phyloP scores from a whole-genome alignment of 768 basidiomycete genomes.

The Multifurca ochricompacta region DNA sequence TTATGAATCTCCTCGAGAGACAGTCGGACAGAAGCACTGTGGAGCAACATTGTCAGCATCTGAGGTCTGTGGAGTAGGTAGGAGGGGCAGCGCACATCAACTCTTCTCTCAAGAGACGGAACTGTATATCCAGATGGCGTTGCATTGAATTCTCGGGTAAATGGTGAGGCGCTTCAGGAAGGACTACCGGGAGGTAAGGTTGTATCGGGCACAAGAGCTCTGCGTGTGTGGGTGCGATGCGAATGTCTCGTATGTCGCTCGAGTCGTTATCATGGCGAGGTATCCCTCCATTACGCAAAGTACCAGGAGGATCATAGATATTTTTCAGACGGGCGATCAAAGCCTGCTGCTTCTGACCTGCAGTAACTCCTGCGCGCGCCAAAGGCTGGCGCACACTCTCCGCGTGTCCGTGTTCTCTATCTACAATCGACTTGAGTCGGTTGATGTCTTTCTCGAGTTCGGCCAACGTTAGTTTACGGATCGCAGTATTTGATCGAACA shows the following conservation, averaged over 20 bases:
- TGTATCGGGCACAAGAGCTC: conserved; percentile 45
- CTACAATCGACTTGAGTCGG: conserved; percentile 37
- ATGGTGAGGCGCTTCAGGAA: conserved; percentile 56
- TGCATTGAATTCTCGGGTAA: conserved; percentile 52
- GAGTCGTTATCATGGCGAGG: conserved; percentile 66
- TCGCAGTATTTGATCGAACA: conserved; percentile 20
- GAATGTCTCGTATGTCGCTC: conserved; percentile 46
- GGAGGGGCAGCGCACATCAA: conserved; percentile 43
- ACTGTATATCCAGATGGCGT: conserved; percentile 63
- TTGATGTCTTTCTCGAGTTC: conserved; percentile 30
- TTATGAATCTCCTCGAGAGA: conserved; percentile 18
- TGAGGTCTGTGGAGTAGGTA: background rate
- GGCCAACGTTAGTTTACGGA: conserved; percentile 33
- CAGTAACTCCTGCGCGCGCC: conserved; percentile 8
- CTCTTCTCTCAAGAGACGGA: conserved; percentile 67
- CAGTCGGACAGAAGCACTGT: conserved; percentile 21
- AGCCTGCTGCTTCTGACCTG: conserved; percentile 27
- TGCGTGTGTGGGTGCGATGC: conserved; percentile 61
- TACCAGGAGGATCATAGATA: conserved; percentile 50
- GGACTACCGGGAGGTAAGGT: conserved; percentile 57
- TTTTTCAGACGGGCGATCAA: conserved; percentile 33
- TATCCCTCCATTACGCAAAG: conserved; percentile 35
- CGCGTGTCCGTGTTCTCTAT: conserved; percentile 39
- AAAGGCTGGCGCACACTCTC: conserved; percentile 18
- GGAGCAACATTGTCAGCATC: background rate